Evolutionary conservation across 306 rosid genomes (phyloP).

Genomic region (Heteromeles arbutifolia): DNA sequence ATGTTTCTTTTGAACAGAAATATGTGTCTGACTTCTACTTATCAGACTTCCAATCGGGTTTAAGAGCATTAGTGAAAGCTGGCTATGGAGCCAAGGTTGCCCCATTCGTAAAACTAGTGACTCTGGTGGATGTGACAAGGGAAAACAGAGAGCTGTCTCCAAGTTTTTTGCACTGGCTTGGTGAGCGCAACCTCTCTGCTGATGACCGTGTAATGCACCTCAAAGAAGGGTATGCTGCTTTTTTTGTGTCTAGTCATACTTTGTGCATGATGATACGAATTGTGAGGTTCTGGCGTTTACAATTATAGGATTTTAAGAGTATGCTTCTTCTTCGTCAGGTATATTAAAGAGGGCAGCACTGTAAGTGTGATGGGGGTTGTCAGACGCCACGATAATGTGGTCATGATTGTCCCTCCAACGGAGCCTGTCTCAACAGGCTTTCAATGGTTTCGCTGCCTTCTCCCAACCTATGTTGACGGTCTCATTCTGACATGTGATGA

Average conservation of each 20-base stretch:
- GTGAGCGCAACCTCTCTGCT: constrained; percentile 74
- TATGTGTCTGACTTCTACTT: constrained; percentile 81
- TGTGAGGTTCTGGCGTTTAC: neutral
- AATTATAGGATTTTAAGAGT: neutral
- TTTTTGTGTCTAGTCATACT: neutral
- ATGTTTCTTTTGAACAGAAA: constrained; percentile 53
- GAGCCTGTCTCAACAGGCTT: constrained; percentile 85
- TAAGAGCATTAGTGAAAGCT: constrained; percentile 92
- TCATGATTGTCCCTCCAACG: constrained; percentile 80
- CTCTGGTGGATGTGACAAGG: constrained; percentile 64
- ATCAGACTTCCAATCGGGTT: constrained; percentile 93
- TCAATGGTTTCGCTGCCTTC: constrained; percentile 81
- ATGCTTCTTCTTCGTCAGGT: constrained; percentile 36
- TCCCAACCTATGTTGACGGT: constrained; percentile 78
- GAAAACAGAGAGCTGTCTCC: constrained; percentile 84
- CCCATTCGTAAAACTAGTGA: constrained; percentile 77
- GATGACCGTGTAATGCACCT: constrained; percentile 88
- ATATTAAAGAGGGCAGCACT: constrained; percentile 93
- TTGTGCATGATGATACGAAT: neutral
- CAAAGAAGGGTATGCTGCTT: constrained; percentile 75
- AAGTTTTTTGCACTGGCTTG: constrained; percentile 77
- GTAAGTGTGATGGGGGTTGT: constrained; percentile 97
- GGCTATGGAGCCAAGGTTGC: constrained; percentile 93
- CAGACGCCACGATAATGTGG: constrained; percentile 81
- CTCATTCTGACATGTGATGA: constrained; percentile 79